These are phyloP conservation scores for Aleurites moluccanus DNA, from an alignment of 441 rosid genomes.

Conservation along the genomic window DNA sequence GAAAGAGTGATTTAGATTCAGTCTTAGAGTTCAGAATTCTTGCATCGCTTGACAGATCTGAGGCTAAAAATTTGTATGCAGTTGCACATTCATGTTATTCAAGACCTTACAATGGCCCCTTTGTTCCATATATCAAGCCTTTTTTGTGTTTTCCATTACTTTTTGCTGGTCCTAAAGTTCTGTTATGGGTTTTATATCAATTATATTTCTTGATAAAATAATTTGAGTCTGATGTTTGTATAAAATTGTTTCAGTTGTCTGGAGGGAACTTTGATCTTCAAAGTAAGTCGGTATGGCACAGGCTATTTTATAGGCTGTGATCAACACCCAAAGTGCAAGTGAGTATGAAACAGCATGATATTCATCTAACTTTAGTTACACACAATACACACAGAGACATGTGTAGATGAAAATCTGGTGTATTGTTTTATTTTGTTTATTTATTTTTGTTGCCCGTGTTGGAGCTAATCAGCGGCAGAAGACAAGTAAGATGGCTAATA, in stretches of 20 bases:
- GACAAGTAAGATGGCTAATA: background rate
- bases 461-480: background rate
- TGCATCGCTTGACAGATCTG: background rate
- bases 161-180: background rate
- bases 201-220: conserved; percentile 10
- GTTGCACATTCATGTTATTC: background rate
- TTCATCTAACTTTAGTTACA: conserved; percentile 14
- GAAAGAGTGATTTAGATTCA: background rate
- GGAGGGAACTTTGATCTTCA: conserved; percentile 86
- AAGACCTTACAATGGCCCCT: background rate
- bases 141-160: background rate
- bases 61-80: background rate
- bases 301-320: conserved; percentile 96
- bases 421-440: background rate
- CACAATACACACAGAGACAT: background rate
- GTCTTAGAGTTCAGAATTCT: background rate
- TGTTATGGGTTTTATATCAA: background rate
- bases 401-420: background rate
- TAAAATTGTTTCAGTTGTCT: conserved; percentile 63
- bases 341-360: conserved; percentile 42
- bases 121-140: background rate
- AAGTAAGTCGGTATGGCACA: conserved; percentile 79
- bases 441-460: background rate
- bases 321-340: conserved; percentile 96
- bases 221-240: conserved; percentile 8